Evolutionary conservation across 306 rosid genomes (phyloP).

Genomic region (Cicer yamashitae): DNA sequence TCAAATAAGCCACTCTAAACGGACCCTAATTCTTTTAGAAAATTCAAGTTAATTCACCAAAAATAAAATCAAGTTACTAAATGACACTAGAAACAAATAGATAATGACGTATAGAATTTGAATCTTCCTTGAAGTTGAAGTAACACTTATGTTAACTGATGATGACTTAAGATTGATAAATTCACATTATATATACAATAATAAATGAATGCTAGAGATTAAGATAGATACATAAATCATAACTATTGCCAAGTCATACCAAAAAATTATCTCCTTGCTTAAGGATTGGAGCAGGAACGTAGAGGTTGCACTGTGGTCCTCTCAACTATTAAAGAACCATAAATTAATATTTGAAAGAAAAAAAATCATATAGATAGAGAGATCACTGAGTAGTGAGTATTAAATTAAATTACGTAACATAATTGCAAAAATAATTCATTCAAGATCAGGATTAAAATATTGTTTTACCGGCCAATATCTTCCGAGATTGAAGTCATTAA

Average conservation of each 20-base stretch:
- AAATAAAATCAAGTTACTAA: not conserved
- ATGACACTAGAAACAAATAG: not conserved
- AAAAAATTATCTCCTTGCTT: constrained; percentile 65
- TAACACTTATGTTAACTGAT: constrained; percentile 26
- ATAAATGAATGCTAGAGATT: constrained; percentile 23
- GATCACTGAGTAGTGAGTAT: not conserved
- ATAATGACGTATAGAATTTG: not conserved
- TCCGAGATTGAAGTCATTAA: constrained; percentile 82
- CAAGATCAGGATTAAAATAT: constrained; percentile 14
- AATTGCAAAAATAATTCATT: constrained; percentile 22
- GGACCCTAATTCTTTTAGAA: not conserved
- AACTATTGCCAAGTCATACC: constrained; percentile 57
- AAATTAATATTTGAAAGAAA: constrained; percentile 33
- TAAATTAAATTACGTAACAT: constrained; percentile 15
- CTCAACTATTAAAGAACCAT: constrained; percentile 54
- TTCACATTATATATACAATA: constrained; percentile 2
- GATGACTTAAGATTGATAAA: constrained; percentile 23
- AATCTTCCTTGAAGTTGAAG: not conserved
- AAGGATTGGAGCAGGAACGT: constrained; percentile 89
- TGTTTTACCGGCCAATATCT: constrained; percentile 93
- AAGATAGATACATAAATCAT: not conserved
- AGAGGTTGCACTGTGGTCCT: constrained; percentile 96
- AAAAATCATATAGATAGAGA: constrained; percentile 2
- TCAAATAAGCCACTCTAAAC: too few relatives aligned
- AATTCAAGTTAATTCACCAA: not conserved